A percentile compares a stretch with the other conserved stretches of the same genome.
Evolutionary conservation across 805 yeast species (phyloP).

Genomic region (Saturnispora serradocipensis): DNA sequence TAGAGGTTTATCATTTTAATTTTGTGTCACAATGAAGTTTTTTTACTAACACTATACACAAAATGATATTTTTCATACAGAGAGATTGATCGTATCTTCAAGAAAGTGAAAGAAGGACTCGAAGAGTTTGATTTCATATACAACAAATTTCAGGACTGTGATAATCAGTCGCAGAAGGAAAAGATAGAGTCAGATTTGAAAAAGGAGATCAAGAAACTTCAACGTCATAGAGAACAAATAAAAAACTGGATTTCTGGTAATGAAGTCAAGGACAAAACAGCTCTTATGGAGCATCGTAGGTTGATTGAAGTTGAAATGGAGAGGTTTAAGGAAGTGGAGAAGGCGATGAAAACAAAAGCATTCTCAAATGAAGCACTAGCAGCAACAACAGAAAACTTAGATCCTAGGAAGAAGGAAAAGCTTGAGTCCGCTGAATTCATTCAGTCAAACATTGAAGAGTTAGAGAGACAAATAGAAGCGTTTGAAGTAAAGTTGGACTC

Average conservation of each 20-base stretch:
- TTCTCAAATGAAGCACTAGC: conserved; percentile 50
- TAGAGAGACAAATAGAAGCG: conserved; percentile 69
- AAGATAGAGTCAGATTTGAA: conserved; percentile 48
- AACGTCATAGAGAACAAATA: conserved; percentile 50
- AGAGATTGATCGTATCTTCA: conserved; percentile 56
- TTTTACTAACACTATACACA: background rate
- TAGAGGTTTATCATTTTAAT: background rate
- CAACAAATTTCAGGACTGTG: conserved; percentile 39
- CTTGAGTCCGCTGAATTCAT: conserved; percentile 66
- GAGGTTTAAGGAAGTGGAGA: conserved; percentile 50
- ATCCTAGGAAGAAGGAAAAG: conserved; percentile 55
- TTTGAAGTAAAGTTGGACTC: conserved; percentile 63
- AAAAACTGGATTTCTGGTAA: conserved; percentile 49
- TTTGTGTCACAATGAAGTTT: background rate
- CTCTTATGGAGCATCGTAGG: conserved; percentile 37
- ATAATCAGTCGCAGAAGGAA: conserved; percentile 47
- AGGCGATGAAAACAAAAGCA: conserved; percentile 47
- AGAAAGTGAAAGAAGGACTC: conserved; percentile 50
- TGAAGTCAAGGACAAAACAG: conserved; percentile 38
- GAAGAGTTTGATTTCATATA: conserved; percentile 45
- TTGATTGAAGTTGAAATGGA: conserved; percentile 44
- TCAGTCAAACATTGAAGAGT: conserved; percentile 62
- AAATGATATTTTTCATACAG: conserved; percentile 13
- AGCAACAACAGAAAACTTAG: conserved; percentile 18
- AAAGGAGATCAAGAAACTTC: conserved; percentile 51